Conservation (phyloP, 2,329 filamentous ascomycete genomes). For the Cladophialophora exuberans region DNA sequence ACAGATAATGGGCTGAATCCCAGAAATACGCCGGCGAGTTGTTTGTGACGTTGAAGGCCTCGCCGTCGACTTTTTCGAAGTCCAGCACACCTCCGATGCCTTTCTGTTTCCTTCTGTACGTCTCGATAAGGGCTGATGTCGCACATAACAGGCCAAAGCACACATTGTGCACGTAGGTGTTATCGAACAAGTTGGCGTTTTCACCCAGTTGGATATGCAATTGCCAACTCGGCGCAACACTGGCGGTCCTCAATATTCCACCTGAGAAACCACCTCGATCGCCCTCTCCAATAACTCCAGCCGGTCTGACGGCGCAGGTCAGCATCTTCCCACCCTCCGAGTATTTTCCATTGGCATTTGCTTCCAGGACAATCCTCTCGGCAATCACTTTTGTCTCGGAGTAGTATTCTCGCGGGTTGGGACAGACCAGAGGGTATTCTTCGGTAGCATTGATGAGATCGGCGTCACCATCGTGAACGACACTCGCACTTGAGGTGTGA, state of each 20-base stretch:
- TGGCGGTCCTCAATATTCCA: constrained; percentile 72
- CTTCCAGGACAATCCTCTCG: constrained; percentile 74
- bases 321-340: constrained; percentile 57
- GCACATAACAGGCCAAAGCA: constrained; percentile 84
- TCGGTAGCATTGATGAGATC: constrained; percentile 87
- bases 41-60: constrained; percentile 90
- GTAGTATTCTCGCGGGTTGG: constrained; percentile 75
- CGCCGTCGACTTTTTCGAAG: constrained; percentile 76
- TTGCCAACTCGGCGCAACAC: constrained; percentile 59
- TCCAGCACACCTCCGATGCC: constrained; percentile 65
- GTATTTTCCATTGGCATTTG: constrained; percentile 65
- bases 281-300: constrained; percentile 88
- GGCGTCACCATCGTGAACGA: constrained; percentile 77
- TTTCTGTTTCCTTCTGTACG: constrained; percentile 48
- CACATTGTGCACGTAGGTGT: constrained; percentile 70
- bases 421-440: constrained; percentile 74
- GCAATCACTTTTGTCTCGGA: constrained; percentile 87
- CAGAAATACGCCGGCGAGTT: constrained; percentile 88
- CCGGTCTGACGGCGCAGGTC: constrained; percentile 80
- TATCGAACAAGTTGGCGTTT: constrained; percentile 72
- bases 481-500: constrained; percentile 87
- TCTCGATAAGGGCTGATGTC: constrained; percentile 69
- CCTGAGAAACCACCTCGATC: constrained; percentile 73
- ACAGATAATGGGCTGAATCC: constrained; percentile 81
- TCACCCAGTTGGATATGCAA: constrained; percentile 79